Base-by-base conservation (phyloP, 805 yeast genomes). In the Vanderwaltozyma tropicalis region DNA sequence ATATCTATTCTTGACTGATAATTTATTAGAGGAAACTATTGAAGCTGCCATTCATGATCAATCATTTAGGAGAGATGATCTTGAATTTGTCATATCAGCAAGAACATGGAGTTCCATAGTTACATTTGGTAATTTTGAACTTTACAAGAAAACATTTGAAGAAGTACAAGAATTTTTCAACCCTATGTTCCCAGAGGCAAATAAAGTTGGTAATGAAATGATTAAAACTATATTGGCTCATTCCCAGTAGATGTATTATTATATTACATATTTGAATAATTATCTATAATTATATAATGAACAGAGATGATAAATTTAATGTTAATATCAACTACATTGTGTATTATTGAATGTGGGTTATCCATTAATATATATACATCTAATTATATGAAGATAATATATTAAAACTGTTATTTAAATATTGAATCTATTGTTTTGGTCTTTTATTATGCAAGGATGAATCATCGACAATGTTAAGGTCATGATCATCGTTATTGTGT, bases 71-170 rank as follows among this genome's bases (percentile, higher is more conserved):
- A 76, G 75, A 22, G 98, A 92, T 55, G 98, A 92, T 59, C 63
- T 88, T 48, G 95, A 88, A 59, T 92, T 92, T 60, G 86, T 87
- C 2, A 71, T 88, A 34, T 94, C 96, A 1, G 94, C 97, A 0
- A 69, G 95, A 46, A 52, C 57, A 24, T 92, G 97, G 97, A 76
- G 94, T 30, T 77, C 74, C 38, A 76, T 88, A 28, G 86, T 92
- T 0, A 66, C 78, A 2, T 73, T 74, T 51, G 89, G 86, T 11
- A 80, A 78, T 56, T 88, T 78, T 55, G 74, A 75, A 7, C 61
- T 80, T 36, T 92, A 92, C 66, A 69, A 72, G 42, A 61, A 62
- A 31, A 77, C 76, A 53, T 92, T 92, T 57, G 88, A 80, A 48
- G 70, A 70, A 32, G 83, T 94, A 0, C 96, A 86, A 54, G 54